Evolutionary conservation across 108 stramenopile genomes (phyloP), one percentile per base, ranked within the genome.

Genomic region (Fistulifera solaris): DNA sequence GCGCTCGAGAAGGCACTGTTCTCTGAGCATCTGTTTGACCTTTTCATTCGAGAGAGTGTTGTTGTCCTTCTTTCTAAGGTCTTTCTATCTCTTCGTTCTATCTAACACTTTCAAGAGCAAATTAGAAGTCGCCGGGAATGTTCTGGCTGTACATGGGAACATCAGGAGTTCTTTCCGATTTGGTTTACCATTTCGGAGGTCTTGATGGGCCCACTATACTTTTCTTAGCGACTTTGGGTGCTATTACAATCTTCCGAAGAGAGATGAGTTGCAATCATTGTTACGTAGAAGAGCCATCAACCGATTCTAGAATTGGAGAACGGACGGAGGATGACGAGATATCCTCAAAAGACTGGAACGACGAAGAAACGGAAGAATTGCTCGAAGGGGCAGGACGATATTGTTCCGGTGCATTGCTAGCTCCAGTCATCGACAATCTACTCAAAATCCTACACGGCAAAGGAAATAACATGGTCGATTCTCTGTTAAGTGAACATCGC

Each of bases 241-340:
- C 71, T 3, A 59, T 92, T 0, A 85, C 89, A 14, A 61, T 87
- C 13, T 87, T 67, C 58, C 68, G 89, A 52, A 64, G 83, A 40
- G 83, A 92, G 58, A 72, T 92, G 66, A 82, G 80, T 57, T 85
- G 85, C 75, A 92, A 92, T 67, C 83, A 80, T 35, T 75, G 56
- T 23, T 92, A 77, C 55, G 77, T 70, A 46, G 55, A 64, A 38
- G 68, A 76, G 15, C 70, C 67, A 63, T 71, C 46, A 71, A 70
- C 21, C 14, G 58, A 27, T 41, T 50, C 15, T 11, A 38, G 11
- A 31, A 62, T 18, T 26, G 54, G 39, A 26, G 23, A 62, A 55
- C 5, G 40, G 40, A 16, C 18, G 14, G 27, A 62, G 22, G 17
- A 25, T 40, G n/a, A 23, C 16, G n/a, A 22, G 14, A 18, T 39